Conservation (phyloP, 306 rosid genomes). For the Carpinus viminea region DNA sequence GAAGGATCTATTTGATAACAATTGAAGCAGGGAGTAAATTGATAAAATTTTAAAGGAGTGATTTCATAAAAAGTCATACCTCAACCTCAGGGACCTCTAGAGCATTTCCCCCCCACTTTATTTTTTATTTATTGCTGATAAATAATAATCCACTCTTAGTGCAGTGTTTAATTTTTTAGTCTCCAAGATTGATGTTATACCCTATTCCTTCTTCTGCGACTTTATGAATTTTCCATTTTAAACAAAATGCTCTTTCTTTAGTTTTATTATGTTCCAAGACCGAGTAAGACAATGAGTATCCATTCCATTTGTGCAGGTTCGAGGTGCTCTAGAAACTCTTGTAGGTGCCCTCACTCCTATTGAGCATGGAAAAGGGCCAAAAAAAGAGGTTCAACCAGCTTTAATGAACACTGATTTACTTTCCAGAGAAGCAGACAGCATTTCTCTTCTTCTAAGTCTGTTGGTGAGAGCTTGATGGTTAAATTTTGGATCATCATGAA, state of each 20-base stretch:
- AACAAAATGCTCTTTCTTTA: conserved; percentile 8
- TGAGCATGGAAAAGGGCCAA: conserved; percentile 62
- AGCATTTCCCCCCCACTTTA: neutral
- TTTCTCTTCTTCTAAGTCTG: conserved; percentile 85
- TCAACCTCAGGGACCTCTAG: neutral
- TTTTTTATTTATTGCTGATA: conserved; percentile 1
- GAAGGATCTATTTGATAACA: too few relatives aligned
- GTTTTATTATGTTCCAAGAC: conserved; percentile 7
- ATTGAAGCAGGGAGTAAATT: too few relatives aligned
- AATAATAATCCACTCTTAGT: conserved; percentile 7
- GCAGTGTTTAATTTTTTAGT: conserved; percentile 16
- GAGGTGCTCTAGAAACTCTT: conserved; percentile 92
- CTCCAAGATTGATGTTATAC: neutral
- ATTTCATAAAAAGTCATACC: neutral
- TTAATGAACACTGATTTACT: conserved; percentile 85
- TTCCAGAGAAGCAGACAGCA: conserved; percentile 82
- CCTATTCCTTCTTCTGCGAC: neutral
- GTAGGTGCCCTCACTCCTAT: conserved; percentile 85
- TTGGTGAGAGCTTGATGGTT: conserved; percentile 56
- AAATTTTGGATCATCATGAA: conserved; percentile 13
- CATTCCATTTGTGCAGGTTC: conserved; percentile 53
- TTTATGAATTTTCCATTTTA: neutral
- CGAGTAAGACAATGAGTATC: conserved; percentile 9
- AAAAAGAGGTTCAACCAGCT: conserved; percentile 82
- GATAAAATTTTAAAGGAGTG: too few relatives aligned